Conservation (phyloP, 1,284 basidiomycete genomes). For the Malassezia japonica region DNA sequence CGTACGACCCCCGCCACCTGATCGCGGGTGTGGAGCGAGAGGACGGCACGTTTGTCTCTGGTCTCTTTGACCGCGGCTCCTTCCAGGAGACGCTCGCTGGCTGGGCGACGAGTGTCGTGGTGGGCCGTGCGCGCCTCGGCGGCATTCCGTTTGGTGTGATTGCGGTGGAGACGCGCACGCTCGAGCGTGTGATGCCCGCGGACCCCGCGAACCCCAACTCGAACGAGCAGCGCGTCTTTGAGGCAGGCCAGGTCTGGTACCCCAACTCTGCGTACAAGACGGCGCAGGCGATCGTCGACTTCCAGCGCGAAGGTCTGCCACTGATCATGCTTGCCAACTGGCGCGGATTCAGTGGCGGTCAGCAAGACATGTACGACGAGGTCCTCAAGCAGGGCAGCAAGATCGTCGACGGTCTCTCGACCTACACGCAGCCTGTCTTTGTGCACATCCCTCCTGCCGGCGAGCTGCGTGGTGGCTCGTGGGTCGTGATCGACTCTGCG, state of each 20-base stretch:
- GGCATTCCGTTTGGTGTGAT: conserved; percentile 97
- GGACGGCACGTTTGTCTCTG: conserved; percentile 53
- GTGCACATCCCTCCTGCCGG: conserved; percentile 98
- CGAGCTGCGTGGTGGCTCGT: conserved; percentile 96
- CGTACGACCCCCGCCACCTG: conserved; percentile 97
- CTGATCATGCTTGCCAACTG: conserved; percentile 99
- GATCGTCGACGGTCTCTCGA: conserved; percentile 93
- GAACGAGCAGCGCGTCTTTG: conserved; percentile 95
- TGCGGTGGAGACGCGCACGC: conserved; percentile 92
- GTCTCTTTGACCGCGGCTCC: conserved; percentile 92
- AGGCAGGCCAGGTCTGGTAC: conserved; percentile 98
- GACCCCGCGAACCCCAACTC: conserved; percentile 98
- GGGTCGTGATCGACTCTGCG: conserved; percentile 96
- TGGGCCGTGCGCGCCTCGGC: conserved; percentile 88
- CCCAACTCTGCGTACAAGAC: conserved; percentile 99
- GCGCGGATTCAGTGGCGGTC: conserved; percentile 99
- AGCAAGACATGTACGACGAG: conserved; percentile 75
- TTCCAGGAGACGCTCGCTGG: conserved; percentile 78
- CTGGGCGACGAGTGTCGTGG: conserved; percentile 50
- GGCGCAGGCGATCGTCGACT: conserved; percentile 96
- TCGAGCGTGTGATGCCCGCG: conserved; percentile 91
- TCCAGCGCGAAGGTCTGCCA: conserved; percentile 90
- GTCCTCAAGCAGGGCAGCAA: conserved; percentile 50
- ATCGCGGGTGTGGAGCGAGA: conserved; percentile 87
- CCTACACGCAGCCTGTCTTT: conserved; percentile 96